phyloP scores from a whole-genome alignment of 352 stramenopile genomes.

The Phytopythium cucurbitacearum region DNA sequence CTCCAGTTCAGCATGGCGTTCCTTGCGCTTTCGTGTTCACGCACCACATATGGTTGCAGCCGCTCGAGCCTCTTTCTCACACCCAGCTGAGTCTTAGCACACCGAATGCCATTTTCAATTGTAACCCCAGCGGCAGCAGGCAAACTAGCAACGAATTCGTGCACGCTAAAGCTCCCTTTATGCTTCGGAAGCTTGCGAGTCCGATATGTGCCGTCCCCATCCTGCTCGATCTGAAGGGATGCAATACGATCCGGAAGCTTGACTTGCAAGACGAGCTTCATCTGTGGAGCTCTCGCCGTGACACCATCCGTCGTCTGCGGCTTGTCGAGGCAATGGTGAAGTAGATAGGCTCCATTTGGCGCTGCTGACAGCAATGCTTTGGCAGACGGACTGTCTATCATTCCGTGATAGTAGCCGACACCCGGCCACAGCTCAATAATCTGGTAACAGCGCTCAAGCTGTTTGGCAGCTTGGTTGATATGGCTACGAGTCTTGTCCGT shows the following conservation, averaged over 20 bases:
- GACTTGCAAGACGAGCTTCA: conserved; percentile 12
- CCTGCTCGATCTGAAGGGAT: conserved; percentile 31
- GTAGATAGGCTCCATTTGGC: conserved; percentile 38
- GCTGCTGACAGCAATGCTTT: conserved; percentile 20
- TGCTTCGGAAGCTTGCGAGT: conserved; percentile 29
- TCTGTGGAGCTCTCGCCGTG: background rate
- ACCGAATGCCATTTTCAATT: conserved; percentile 27
- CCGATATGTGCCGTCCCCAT: conserved; percentile 22
- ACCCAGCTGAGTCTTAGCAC: conserved; percentile 9
- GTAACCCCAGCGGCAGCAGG: conserved; percentile 32
- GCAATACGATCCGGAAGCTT: conserved; percentile 41
- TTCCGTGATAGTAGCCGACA: conserved; percentile 54
- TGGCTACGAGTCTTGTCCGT: background rate
- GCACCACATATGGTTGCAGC: background rate
- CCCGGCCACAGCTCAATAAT: conserved; percentile 43
- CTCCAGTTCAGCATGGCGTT: conserved; percentile 17
- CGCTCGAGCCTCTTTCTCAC: conserved; percentile 17
- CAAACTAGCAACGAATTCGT: conserved; percentile 32
- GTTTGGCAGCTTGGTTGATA: conserved; percentile 2
- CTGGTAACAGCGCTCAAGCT: conserved; percentile 40
- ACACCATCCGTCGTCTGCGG: background rate
- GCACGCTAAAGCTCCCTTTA: conserved; percentile 32
- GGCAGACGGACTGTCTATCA: conserved; percentile 18
- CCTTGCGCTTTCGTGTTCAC: too few species aligned
- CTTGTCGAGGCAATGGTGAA: conserved; percentile 19